Evolutionary conservation across 1,284 basidiomycete species (phyloP).

Genomic region (Lentinus polychrous): DNA sequence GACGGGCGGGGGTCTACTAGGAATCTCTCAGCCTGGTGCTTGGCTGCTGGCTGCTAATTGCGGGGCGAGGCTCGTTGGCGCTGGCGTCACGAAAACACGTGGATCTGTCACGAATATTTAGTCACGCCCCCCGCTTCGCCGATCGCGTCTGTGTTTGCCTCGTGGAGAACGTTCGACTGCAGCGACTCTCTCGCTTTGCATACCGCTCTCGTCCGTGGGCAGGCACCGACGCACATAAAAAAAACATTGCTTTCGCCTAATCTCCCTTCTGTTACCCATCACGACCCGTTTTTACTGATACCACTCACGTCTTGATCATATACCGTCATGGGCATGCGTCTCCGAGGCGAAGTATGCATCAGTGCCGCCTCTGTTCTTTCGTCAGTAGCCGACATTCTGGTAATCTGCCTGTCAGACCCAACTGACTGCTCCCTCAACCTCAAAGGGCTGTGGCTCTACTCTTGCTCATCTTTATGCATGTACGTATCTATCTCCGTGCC

Average conservation of each 20-base stretch:
- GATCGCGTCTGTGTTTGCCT: slow-evolving; percentile 2
- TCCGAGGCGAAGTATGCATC: slow-evolving; percentile 59
- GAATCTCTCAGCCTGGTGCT: background rate
- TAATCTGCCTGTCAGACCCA: slow-evolving; percentile 9
- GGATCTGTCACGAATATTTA: too few species aligned
- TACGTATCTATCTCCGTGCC: slow-evolving; percentile 28
- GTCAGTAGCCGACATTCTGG: slow-evolving; percentile 33
- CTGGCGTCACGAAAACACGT: too few species aligned
- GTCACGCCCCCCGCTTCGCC: background rate
- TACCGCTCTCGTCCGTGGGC: slow-evolving; percentile 13
- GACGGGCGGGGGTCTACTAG: background rate
- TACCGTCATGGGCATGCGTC: slow-evolving; percentile 34
- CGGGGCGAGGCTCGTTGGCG: background rate
- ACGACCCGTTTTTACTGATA: slow-evolving; percentile 2
- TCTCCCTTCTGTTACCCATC: slow-evolving; percentile 11
- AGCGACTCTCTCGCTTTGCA: slow-evolving; percentile 14
- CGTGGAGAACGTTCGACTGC: slow-evolving; percentile 6
- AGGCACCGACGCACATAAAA: background rate
- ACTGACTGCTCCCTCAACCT: slow-evolving; percentile 16
- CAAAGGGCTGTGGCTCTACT: slow-evolving; percentile 56
- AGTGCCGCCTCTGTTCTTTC: slow-evolving; percentile 61
- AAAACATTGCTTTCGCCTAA: slow-evolving; percentile 11
- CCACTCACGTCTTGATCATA: slow-evolving; percentile 3
- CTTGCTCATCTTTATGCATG: slow-evolving; percentile 75
- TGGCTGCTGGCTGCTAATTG: background rate